Percentiles rank a stretch among this genome's conserved stretches.
Evolutionary conservation across 176 grass and related monocot genomes (phyloP).

Genomic region (Oryza meyeriana): DNA sequence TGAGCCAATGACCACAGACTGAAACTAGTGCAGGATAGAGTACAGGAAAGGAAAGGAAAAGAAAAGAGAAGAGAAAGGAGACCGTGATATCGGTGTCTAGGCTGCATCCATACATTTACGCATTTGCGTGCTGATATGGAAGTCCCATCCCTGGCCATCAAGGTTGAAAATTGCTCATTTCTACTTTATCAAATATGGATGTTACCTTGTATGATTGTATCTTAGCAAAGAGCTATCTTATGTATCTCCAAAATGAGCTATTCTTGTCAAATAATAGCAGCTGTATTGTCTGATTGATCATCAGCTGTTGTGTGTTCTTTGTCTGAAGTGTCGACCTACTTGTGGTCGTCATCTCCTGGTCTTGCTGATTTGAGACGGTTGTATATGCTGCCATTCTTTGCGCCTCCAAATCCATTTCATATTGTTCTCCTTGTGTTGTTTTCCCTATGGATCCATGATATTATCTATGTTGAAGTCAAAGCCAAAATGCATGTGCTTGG

Average conservation of each 20-base stretch:
- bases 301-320: not conserved
- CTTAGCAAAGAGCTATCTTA: slow-evolving; percentile 1
- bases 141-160: slow-evolving; percentile 4
- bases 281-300: slow-evolving; percentile 1
- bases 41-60: slow-evolving; percentile 1
- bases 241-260: not conserved
- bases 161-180: not conserved
- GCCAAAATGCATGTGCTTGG: not conserved
- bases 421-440: not conserved
- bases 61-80: not conserved
- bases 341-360: not conserved
- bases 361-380: not conserved
- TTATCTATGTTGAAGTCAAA: not conserved
- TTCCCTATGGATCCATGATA: not conserved
- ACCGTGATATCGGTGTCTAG: not conserved
- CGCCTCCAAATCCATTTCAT: not conserved
- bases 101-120: not conserved
- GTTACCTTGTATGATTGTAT: slow-evolving; percentile 8
- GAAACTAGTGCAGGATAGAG: slow-evolving; percentile 24
- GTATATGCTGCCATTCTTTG: not conserved
- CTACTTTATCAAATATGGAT: slow-evolving; percentile 14
- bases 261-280: slow-evolving; percentile 25
- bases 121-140: not conserved
- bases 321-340: not conserved
- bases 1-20: slow-evolving; percentile 68